Evolutionary conservation across 2,329 filamentous ascomycete species (phyloP), one percentile per base, ranked within the genome.

Genomic region (Colletotrichum sidae): DNA sequence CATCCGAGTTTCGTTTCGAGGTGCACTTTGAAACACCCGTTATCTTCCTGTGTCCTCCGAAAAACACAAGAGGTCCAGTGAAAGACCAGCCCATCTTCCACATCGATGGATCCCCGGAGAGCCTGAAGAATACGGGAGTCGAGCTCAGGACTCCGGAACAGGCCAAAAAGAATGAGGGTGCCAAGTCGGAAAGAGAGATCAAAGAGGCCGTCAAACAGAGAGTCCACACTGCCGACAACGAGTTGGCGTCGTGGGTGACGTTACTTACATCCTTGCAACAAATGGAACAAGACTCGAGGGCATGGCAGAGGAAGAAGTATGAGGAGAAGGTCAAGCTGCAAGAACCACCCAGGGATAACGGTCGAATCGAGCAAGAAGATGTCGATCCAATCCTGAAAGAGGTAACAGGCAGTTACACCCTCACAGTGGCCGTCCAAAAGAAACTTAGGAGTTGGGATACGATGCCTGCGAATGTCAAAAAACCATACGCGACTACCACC

Each of bases 191-290:
- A 8, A 76, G 76, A 68, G 69, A 78, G 65, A 44, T 34, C 7
- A 71, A 75, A 55, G 51, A 67, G 38, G 6, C 44, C 11, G 42
- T 34, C 34, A 65, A 55, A 34, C 61, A 65, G 13, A 46, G 55
- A 2, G 77, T 87, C 0, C 84, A 85, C 67, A 88, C 85, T 2
- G 83, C 84, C 6, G 83, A 87, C 68, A 86, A 86, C 59, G 85
- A 87, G 70, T 74, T 80, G n/a, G 83, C 83, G 3, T 85, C 84
- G 1, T 87, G 85, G 85, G 77, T 84, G 4, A 77, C 78, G 7
- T 72, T 88, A 10, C 76, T 87, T n/a, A 79, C 79, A 4, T 78
- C 81, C 10, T 70, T 86, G 0, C 84, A 87, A 59, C 71, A 72
- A 13, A 84, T 86, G 79, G 85, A 87, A 70, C 59, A 69, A 0